Conservation (phyloP, 75 land plant genomes). For the Selaginella tamariscina region DNA sequence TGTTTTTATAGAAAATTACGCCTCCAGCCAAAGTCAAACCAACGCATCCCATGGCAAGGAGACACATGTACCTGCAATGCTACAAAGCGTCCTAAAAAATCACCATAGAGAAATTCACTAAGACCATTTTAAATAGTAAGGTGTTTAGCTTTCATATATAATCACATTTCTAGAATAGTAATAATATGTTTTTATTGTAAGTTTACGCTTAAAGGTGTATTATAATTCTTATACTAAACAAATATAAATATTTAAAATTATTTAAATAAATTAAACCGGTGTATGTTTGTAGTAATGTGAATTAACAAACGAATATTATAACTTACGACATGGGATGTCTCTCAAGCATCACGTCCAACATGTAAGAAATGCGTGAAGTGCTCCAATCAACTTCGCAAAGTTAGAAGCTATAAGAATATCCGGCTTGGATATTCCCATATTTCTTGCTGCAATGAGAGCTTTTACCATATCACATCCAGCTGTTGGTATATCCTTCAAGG, state of each 20-base stretch:
- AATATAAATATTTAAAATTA: background rate
- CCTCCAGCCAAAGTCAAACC: slow-evolving; percentile 25
- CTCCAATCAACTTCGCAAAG: slow-evolving; percentile 18
- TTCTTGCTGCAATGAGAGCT: no score
- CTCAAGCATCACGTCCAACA: slow-evolving; percentile 27
- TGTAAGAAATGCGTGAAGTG: slow-evolving; percentile 21
- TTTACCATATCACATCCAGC: no score
- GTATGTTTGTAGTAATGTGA: background rate
- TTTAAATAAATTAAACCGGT: background rate
- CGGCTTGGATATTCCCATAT: background rate
- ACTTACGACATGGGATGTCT: slow-evolving; percentile 29
- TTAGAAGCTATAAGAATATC: background rate
- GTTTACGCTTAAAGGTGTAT: no score
- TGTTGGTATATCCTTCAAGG: no score
- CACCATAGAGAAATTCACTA: no score
- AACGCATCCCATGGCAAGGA: slow-evolving; percentile 20
- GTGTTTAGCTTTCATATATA: no score
- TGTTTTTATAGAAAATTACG: slow-evolving; percentile 20
- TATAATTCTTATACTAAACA: background rate
- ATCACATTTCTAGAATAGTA: no score
- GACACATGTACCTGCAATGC: slow-evolving; percentile 21
- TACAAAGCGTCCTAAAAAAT: background rate
- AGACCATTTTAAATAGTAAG: no score
- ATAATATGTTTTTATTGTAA: no score
- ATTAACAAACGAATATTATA: background rate